Evolutionary conservation across 768 basidiomycete genomes (phyloP).

Genomic region (Agaricus sinodeliciosus): DNA sequence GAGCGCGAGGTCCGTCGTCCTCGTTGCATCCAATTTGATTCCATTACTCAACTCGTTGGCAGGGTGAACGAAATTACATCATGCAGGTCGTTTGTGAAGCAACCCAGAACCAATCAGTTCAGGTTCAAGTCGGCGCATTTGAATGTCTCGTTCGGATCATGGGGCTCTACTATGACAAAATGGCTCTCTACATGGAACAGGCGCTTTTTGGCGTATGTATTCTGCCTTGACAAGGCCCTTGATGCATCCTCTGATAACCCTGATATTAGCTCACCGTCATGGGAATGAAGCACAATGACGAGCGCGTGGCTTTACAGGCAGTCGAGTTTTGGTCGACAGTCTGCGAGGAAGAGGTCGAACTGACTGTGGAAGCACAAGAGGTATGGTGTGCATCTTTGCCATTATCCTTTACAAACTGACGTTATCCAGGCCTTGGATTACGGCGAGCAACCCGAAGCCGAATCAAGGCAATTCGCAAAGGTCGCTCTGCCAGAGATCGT

Average conservation of each 20-base stretch:
- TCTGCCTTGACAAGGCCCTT: conserved; percentile 13
- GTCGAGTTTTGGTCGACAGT: conserved; percentile 99
- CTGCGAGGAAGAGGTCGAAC: conserved; percentile 93
- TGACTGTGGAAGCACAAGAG: conserved; percentile 88
- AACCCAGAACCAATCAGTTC: conserved; percentile 73
- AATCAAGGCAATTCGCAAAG: conserved; percentile 90
- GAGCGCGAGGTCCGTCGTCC: conserved; percentile 76
- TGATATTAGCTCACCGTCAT: conserved; percentile 78
- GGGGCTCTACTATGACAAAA: conserved; percentile 98
- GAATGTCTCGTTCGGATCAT: conserved; percentile 95
- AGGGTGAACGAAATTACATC: conserved; percentile 99
- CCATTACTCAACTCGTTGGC: conserved; percentile 11
- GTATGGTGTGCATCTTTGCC: conserved; percentile 31
- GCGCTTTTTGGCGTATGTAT: conserved; percentile 88
- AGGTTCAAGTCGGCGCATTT: conserved; percentile 93
- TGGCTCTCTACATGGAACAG: conserved; percentile 99
- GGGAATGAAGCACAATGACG: conserved; percentile 93
- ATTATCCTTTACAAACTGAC: conserved; percentile 5
- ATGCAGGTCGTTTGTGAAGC: conserved; percentile 99
- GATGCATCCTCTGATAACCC: conserved; percentile 13
- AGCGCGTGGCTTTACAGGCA: conserved; percentile 89
- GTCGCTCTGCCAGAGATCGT: conserved; percentile 92
- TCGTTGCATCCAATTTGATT: background rate
- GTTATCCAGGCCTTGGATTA: conserved; percentile 75
- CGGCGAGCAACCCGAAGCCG: conserved; percentile 77